Evolutionary conservation across 2,329 filamentous ascomycete species (phyloP), one percentile per base, ranked within the genome.

Genomic region (Cercospora janseana): DNA sequence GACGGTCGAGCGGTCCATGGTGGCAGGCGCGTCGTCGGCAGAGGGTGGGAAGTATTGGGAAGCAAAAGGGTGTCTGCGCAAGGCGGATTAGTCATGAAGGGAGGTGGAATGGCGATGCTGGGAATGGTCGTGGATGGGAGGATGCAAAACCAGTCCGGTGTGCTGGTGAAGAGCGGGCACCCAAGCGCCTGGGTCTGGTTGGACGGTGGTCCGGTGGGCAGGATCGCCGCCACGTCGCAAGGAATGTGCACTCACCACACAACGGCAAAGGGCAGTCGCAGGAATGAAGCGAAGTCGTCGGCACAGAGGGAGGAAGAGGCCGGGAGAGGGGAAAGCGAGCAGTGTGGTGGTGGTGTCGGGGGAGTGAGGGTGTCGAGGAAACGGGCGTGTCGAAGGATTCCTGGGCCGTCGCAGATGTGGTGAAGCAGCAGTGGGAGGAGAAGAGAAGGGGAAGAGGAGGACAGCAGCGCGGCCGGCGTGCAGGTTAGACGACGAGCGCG

Each of bases 1-100:
- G 52, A 70, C 34, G 21, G 45, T 29, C 28, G 54, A 40, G 31
- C 54, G 55, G 34, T 58, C 47, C 41, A 52, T 55, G 35, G 31
- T 29, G 49, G 40, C 20, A 10, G 32, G 13, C 20, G 29, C 26
- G 29, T 21, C 42, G 15, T 46, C 42, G 28, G 20, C 24, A 13
- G 28, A 26, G n/a, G n/a, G 12, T 28, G 20, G 12, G 21, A 37
- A 16, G 29, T 10, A 4, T 12, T 47, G 37, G n/a, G n/a, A n/a
- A n/a, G n/a, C n/a, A n/a, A n/a, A n/a, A n/a, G n/a, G n/a, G n/a
- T n/a, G n/a, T n/a, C n/a, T n/a, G n/a, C n/a, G n/a, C n/a, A n/a
- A n/a, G n/a, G n/a, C n/a, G n/a, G n/a, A n/a, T n/a, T 28, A 37
- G 40, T 44, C 31, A 31, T 23, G n/a, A n/a, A n/a, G 4, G 8